Percentiles rank a stretch among this genome's conserved stretches.
phyloP scores from a whole-genome alignment of 2,329 filamentous ascomycete species.

The Monosporascus sp. region DNA sequence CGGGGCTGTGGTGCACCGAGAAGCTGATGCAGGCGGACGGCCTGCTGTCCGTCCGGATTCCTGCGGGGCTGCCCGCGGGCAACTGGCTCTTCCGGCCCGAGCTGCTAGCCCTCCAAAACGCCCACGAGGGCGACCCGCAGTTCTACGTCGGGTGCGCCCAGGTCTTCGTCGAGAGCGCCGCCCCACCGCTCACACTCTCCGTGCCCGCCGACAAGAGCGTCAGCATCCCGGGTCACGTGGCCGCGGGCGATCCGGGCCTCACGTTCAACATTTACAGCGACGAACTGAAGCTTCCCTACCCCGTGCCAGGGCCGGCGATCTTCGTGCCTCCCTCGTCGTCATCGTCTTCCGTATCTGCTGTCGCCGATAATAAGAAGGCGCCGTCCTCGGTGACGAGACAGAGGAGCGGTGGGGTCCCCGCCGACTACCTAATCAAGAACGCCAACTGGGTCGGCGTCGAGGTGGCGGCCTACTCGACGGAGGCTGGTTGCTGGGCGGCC shows the following conservation, averaged over 20 bases:
- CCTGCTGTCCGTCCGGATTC: slow-evolving; percentile 57
- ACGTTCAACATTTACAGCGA: slow-evolving; percentile 68
- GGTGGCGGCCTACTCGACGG: slow-evolving; percentile 49
- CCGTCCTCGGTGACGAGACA: slow-evolving; percentile 29
- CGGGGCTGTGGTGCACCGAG: slow-evolving; percentile 63
- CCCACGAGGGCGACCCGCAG: slow-evolving; percentile 56
- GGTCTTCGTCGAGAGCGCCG: slow-evolving; percentile 51
- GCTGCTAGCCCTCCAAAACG: slow-evolving; percentile 63
- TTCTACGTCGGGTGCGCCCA: slow-evolving; percentile 71
- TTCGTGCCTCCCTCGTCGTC: slow-evolving; percentile 35
- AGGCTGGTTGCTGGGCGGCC: slow-evolving; percentile 55
- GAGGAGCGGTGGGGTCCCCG: slow-evolving; percentile 42
- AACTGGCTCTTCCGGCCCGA: slow-evolving; percentile 70
- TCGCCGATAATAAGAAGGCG: slow-evolving; percentile 1
- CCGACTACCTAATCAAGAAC: slow-evolving; percentile 57
- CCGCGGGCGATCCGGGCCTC: slow-evolving; percentile 47
- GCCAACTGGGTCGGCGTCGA: slow-evolving; percentile 68
- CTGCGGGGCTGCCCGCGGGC: slow-evolving; percentile 55
- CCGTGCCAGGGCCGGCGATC: slow-evolving; percentile 51
- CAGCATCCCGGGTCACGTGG: slow-evolving; percentile 62
- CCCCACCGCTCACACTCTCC: slow-evolving; percentile 36
- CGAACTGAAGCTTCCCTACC: slow-evolving; percentile 48
- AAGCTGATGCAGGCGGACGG: slow-evolving; percentile 61
- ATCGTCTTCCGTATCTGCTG: slow-evolving; percentile 4
- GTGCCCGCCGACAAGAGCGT: slow-evolving; percentile 47